phyloP scores from a whole-genome alignment of 1,284 basidiomycete species.

The Sanguinoderma infundibulare region DNA sequence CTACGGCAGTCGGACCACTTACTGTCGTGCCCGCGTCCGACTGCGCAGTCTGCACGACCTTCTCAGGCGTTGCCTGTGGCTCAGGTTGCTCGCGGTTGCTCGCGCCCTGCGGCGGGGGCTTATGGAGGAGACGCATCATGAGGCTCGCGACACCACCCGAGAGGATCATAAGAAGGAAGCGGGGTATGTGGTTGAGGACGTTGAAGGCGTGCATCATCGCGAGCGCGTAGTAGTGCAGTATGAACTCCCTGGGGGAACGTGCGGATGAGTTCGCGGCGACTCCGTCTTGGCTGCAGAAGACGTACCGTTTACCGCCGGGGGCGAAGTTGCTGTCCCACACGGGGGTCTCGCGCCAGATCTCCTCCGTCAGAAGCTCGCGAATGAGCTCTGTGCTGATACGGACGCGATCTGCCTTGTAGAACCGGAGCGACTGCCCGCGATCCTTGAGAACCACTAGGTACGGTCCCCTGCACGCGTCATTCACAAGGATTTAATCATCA shows the following conservation, averaged over 20 bases:
- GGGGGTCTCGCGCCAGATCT: conserved; percentile 58
- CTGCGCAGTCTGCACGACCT: background rate
- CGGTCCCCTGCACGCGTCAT: conserved; percentile 57
- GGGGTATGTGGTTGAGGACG: conserved; percentile 51
- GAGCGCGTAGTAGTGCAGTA: conserved; percentile 65
- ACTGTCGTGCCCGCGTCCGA: conserved; percentile 10
- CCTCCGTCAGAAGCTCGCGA: conserved; percentile 63
- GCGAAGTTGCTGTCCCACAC: conserved; percentile 68
- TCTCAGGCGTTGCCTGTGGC: background rate
- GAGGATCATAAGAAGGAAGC: conserved; percentile 61
- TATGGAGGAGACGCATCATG: conserved; percentile 59
- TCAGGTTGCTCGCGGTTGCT: conserved; percentile 13
- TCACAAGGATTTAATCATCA: background rate
- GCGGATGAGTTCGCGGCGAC: too few relatives aligned
- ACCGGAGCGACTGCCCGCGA: conserved; percentile 73
- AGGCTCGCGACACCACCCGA: conserved; percentile 65
- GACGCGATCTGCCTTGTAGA: conserved; percentile 68
- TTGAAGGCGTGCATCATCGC: conserved; percentile 56
- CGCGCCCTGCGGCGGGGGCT: conserved; percentile 12
- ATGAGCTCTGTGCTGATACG: conserved; percentile 60
- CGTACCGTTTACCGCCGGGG: conserved; percentile 76
- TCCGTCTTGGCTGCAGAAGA: conserved; percentile 12
- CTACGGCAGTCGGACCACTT: conserved; percentile 18
- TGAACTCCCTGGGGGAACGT: conserved; percentile 56
- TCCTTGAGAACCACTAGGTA: conserved; percentile 67